Percentiles rank a stretch among this genome's conserved stretches.
Evolutionary conservation across 2,329 filamentous ascomycete species (phyloP).

Genomic region (Aspergillus piperis): DNA sequence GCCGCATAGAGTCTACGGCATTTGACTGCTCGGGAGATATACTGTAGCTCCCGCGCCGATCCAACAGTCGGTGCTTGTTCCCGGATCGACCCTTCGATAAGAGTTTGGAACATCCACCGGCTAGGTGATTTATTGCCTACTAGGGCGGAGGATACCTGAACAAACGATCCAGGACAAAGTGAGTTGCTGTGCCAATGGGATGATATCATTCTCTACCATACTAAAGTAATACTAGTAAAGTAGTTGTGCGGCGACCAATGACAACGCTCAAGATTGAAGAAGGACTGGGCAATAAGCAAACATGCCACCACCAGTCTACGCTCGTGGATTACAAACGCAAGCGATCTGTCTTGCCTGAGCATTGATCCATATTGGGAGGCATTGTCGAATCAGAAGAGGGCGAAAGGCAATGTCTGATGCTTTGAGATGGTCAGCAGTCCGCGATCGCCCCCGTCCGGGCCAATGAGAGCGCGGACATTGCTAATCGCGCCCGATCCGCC

Average conservation of each 20-base stretch:
- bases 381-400: neutral
- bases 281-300: neutral
- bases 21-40: neutral
- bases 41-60: neutral
- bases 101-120: too few species aligned
- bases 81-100: neutral
- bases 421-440: neutral
- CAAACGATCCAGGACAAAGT: neutral
- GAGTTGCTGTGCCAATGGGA: too few species aligned
- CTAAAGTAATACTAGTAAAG: too few species aligned
- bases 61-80: neutral
- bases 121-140: neutral
- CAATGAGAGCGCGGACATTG: neutral
- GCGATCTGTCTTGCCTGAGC: neutral
- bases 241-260: neutral
- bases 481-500: neutral
- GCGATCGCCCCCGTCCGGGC: neutral
- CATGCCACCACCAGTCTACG: neutral
- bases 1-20: neutral
- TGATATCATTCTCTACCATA: too few species aligned
- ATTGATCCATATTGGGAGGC: neutral
- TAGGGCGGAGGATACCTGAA: neutral
- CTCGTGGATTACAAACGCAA: slow-evolving; percentile 5
- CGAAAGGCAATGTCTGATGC: neutral
- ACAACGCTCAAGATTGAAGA: neutral